Conservation (phyloP, 2,329 filamentous ascomycete genomes). For the Neonectria hederae region DNA sequence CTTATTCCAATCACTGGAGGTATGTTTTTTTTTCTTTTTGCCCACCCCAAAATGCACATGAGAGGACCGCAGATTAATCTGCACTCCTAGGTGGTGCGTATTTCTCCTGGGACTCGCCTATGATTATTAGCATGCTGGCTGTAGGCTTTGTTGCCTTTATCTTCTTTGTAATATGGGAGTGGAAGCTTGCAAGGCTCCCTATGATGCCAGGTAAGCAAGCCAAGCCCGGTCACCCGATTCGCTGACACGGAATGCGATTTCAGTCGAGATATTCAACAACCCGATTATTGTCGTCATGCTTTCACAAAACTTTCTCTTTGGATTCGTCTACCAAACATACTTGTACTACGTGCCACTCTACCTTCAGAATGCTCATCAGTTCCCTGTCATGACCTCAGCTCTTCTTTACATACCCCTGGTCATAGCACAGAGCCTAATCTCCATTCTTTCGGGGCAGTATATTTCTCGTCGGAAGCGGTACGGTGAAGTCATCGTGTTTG, state of each 20-base stretch:
- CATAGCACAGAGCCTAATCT: constrained; percentile 55
- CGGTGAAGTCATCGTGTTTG: constrained; percentile 63
- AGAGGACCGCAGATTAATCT: neutral
- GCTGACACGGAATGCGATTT: neutral
- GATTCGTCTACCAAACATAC: constrained; percentile 66
- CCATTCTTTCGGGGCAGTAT: constrained; percentile 63
- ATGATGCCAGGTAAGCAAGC: constrained; percentile 67
- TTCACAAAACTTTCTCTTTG: constrained; percentile 67
- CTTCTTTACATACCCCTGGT: constrained; percentile 61
- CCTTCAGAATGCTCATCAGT: constrained; percentile 63
- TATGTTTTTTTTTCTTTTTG: constrained; percentile 1
- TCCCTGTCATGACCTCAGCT: constrained; percentile 56
- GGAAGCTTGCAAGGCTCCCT: constrained; percentile 75
- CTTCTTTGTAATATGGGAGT: constrained; percentile 76
- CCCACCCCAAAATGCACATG: no score
- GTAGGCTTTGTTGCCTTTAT: constrained; percentile 69
- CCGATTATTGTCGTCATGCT: constrained; percentile 64
- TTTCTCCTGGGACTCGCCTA: constrained; percentile 70
- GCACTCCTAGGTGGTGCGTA: constrained; percentile 40
- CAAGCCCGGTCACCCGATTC: neutral
- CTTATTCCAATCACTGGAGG: constrained; percentile 72
- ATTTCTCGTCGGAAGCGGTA: constrained; percentile 67
- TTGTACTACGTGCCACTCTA: constrained; percentile 71
- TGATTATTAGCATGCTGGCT: constrained; percentile 76
- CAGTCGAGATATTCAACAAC: constrained; percentile 63